Evolutionary conservation across 768 basidiomycete species (phyloP).

Genomic region (Leccinum uliginosum): DNA sequence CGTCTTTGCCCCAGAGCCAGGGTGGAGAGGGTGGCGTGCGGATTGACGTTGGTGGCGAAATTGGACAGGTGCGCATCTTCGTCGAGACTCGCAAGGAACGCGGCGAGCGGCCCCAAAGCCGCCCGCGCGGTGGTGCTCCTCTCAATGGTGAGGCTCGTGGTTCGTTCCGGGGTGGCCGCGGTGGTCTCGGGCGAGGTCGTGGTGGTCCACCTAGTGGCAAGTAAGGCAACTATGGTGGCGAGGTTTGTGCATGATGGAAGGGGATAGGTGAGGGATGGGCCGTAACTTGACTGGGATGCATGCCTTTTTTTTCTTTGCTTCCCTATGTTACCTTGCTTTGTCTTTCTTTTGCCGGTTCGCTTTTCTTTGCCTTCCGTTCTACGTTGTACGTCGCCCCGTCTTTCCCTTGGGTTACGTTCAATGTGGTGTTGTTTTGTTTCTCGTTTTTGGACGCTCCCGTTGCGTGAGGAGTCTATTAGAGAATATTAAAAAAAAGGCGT

Average conservation of each 20-base stretch:
- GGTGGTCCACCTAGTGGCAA: slow-evolving; percentile 30
- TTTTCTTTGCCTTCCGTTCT: slow-evolving; percentile 3
- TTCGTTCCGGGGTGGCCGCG: slow-evolving; percentile 44
- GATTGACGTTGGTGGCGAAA: slow-evolving; percentile 60
- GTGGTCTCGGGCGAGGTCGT: slow-evolving; percentile 41
- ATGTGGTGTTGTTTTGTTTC: slow-evolving; percentile 7
- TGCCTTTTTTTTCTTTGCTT: slow-evolving; percentile 7
- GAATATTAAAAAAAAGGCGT: slow-evolving; percentile 5
- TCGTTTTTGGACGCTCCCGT: slow-evolving; percentile 15
- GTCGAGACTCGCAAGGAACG: slow-evolving; percentile 93
- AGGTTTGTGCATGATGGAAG: slow-evolving; percentile 1
- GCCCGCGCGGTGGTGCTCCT: slow-evolving; percentile 61
- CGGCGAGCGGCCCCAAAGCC: slow-evolving; percentile 64
- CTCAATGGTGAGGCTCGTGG: slow-evolving; percentile 44
- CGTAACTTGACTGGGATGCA: slow-evolving; percentile 10
- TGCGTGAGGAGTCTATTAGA: slow-evolving; percentile 26
- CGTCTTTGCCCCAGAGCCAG: slow-evolving; percentile 56
- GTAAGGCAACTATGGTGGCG: slow-evolving; percentile 12
- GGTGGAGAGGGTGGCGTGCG: slow-evolving; percentile 91
- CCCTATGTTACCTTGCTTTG: slow-evolving; percentile 14
- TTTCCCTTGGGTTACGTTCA: slow-evolving; percentile 11
- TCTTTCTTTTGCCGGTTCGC: slow-evolving; percentile 2
- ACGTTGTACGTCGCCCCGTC: slow-evolving; percentile 16
- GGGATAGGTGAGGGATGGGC: background rate
- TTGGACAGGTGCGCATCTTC: slow-evolving; percentile 50